phyloP scores from a whole-genome alignment of 148 eudicot species.

The Hydrangea macrophylla region DNA sequence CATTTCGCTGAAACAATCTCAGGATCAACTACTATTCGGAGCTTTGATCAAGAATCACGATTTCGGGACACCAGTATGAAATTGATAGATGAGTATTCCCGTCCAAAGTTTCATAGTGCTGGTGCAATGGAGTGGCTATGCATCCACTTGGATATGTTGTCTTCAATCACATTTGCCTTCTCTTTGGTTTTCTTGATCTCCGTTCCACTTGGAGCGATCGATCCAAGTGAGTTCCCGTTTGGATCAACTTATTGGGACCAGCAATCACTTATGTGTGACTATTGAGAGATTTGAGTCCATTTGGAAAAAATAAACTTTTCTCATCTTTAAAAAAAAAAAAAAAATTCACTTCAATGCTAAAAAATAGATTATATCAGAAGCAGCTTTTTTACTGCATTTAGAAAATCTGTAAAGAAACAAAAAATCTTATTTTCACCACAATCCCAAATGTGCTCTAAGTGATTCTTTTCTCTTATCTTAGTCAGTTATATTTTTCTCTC shows the following conservation, averaged over 20 bases:
- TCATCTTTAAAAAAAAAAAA: too few species aligned
- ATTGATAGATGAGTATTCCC: conserved; percentile 31
- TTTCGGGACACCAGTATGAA: conserved; percentile 33
- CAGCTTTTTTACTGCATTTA: too few species aligned
- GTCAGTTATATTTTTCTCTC: neutral
- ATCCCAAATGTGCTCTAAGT: too few species aligned
- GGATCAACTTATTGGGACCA: too few species aligned
- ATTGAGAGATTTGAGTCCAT: too few species aligned
- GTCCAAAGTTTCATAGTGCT: conserved; percentile 39
- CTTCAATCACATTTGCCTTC: conserved; percentile 40
- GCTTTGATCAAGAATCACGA: conserved; percentile 49
- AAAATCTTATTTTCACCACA: too few species aligned
- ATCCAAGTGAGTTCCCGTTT: conserved; percentile 34
- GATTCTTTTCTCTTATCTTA: neutral
- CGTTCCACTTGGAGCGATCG: conserved; percentile 40
- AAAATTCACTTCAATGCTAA: too few species aligned
- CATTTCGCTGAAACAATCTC: conserved; percentile 62
- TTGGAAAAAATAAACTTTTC: too few species aligned
- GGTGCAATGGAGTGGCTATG: conserved; percentile 55
- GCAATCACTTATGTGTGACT: too few species aligned
- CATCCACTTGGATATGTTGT: conserved; percentile 51
- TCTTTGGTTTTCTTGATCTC: conserved; percentile 52
- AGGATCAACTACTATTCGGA: conserved; percentile 53
- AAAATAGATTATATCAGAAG: too few species aligned
- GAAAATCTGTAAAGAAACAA: too few species aligned